Percentiles rank a stretch among this genome's conserved stretches.
These are phyloP conservation scores for Lanzia echinophila DNA, from an alignment of 2,329 filamentous ascomycete species.

Conservation along the genomic window DNA sequence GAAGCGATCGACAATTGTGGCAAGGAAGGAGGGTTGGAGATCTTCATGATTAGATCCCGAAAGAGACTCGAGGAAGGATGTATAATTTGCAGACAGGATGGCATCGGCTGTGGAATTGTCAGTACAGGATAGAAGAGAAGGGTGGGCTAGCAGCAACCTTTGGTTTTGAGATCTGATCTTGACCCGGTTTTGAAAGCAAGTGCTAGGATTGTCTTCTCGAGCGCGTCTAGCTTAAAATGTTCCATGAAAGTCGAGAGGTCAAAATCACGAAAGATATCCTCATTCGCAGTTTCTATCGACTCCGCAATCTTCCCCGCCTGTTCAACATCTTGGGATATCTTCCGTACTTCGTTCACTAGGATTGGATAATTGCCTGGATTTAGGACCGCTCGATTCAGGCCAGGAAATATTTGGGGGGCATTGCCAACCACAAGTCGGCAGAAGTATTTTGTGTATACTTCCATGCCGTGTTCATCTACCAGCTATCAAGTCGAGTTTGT, in stretches of 20 bases:
- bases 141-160: constrained; percentile 53
- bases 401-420: constrained; percentile 84
- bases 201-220: constrained; percentile 81
- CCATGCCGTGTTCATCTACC: constrained; percentile 97
- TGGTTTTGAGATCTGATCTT: constrained; percentile 76
- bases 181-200: constrained; percentile 81
- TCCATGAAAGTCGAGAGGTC: constrained; percentile 94
- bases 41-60: constrained; percentile 61
- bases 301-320: constrained; percentile 90
- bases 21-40: constrained; percentile 63
- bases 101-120: constrained; percentile 60
- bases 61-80: constrained; percentile 70
- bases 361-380: constrained; percentile 79
- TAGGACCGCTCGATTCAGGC: constrained; percentile 63
- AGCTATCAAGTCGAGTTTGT: constrained; percentile 47
- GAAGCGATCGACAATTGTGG: constrained; percentile 76
- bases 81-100: constrained; percentile 76
- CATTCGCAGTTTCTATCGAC: constrained; percentile 81
- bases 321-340: constrained; percentile 71
- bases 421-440: constrained; percentile 86
- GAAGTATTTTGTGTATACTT: constrained; percentile 95
- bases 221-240: constrained; percentile 86
- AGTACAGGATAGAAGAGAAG: constrained; percentile 12
- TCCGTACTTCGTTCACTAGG: constrained; percentile 76
- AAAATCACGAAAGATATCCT: constrained; percentile 92